phyloP scores from a whole-genome alignment of 345 rosid species.

The Populus euphratica region DNA sequence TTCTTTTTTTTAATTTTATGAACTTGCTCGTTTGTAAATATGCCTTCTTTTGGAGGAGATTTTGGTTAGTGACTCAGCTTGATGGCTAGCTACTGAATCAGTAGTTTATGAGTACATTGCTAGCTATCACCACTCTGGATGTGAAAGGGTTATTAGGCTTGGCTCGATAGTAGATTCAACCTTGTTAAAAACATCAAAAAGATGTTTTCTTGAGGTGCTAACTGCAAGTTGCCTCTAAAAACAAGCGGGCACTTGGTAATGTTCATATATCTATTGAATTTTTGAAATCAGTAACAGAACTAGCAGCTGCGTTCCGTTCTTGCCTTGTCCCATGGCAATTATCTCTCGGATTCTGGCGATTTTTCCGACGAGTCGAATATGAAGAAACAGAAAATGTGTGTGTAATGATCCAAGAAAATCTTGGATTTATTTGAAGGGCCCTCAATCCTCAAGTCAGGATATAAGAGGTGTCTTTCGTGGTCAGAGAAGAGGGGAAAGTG shows the following conservation, averaged over 20 bases:
- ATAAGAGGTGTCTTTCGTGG: constrained; percentile 43
- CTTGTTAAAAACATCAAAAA: too few species aligned
- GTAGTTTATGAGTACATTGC: background rate
- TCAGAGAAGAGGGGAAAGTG: constrained; percentile 67
- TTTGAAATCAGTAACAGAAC: background rate
- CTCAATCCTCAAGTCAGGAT: constrained; percentile 21
- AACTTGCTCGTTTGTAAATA: background rate
- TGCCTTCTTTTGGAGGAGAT: background rate
- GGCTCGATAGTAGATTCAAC: too few species aligned
- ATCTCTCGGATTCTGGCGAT: too few species aligned
- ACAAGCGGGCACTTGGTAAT: too few species aligned
- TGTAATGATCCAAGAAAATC: constrained; percentile 1
- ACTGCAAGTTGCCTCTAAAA: too few species aligned
- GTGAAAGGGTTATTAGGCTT: background rate
- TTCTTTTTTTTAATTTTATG: background rate
- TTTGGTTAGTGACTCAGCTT: background rate
- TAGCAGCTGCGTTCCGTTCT: background rate
- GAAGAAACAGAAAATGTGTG: background rate
- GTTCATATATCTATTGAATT: background rate
- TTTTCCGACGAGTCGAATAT: background rate
- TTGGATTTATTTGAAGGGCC: constrained; percentile 8
- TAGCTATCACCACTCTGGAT: background rate
- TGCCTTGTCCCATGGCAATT: background rate
- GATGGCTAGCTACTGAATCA: background rate
- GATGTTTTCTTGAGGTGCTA: too few species aligned